Conservation (phyloP, 768 basidiomycete species). For the Bullera alba region DNA sequence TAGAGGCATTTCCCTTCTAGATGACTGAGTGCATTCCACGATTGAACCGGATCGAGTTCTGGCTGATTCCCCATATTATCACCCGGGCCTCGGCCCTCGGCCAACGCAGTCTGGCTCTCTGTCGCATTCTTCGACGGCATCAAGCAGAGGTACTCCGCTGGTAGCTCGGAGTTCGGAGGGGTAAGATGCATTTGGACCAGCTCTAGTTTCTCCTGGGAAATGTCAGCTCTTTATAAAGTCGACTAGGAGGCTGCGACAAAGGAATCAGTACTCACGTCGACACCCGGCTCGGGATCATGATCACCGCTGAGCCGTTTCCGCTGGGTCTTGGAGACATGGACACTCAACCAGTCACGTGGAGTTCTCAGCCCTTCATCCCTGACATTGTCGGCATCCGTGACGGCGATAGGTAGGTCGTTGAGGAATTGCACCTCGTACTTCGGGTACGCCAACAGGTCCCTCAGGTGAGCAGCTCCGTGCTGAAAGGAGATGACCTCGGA, state of each 20-base stretch:
- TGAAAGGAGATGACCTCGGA: slow-evolving; percentile 10
- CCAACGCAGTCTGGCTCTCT: slow-evolving; percentile 12
- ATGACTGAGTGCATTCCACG: slow-evolving; percentile 35
- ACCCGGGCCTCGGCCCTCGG: no score
- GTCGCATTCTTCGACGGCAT: slow-evolving; percentile 28
- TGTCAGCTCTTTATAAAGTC: background rate
- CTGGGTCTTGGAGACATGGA: no score
- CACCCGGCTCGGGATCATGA: background rate
- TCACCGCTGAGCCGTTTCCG: background rate
- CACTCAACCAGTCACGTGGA: slow-evolving; percentile 16
- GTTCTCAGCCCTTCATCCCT: slow-evolving; percentile 7
- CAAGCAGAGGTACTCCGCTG: slow-evolving; percentile 35
- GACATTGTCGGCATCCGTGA: slow-evolving; percentile 27
- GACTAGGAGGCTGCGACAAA: background rate
- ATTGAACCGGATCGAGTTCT: slow-evolving; percentile 26
- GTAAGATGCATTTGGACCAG: slow-evolving; percentile 27
- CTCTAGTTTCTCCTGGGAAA: slow-evolving; percentile 13
- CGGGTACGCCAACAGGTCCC: slow-evolving; percentile 37
- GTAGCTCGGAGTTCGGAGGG: slow-evolving; percentile 5
- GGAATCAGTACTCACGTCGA: background rate
- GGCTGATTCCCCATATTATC: slow-evolving; percentile 7
- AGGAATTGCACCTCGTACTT: slow-evolving; percentile 41
- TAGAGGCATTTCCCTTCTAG: slow-evolving; percentile 40
- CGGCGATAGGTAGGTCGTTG: slow-evolving; percentile 34
- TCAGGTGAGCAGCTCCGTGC: slow-evolving; percentile 25